Conservation (phyloP, 2,329 filamentous ascomycete species). For the Biscogniauxia mediterranea region DNA sequence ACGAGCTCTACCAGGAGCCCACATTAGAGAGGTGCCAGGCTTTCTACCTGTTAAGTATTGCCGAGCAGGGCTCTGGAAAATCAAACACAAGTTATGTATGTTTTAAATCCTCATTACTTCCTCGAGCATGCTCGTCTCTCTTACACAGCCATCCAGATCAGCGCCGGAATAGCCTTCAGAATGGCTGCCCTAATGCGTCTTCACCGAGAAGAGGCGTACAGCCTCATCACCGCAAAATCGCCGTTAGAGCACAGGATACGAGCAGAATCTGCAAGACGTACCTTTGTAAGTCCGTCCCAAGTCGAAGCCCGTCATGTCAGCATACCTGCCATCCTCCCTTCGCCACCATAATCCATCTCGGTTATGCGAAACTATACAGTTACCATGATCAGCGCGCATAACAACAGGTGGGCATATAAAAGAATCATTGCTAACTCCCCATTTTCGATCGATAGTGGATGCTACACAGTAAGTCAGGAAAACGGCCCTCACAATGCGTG, state of each 20-base stretch:
- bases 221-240: constrained; percentile 37
- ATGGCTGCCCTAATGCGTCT: constrained; percentile 56
- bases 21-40: constrained; percentile 56
- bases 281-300: constrained; percentile 42
- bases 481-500: constrained; percentile 1
- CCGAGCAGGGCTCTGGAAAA: constrained; percentile 55
- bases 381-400: no score
- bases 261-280: constrained; percentile 56
- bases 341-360: no score
- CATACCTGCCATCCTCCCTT: no score
- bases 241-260: constrained; percentile 45
- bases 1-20: constrained; percentile 51
- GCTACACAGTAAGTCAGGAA: constrained; percentile 46
- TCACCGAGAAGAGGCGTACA: constrained; percentile 55
- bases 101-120: constrained; percentile 6
- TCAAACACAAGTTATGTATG: constrained; percentile 54
- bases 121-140: constrained; percentile 3
- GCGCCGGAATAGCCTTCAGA: constrained; percentile 54
- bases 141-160: constrained; percentile 41
- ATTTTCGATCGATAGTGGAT: constrained; percentile 47
- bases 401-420: no score
- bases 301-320: neutral
- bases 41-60: constrained; percentile 58
- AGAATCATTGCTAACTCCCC: constrained; percentile 1
- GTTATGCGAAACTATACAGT: no score